These are phyloP conservation scores for Salix brachista DNA, from an alignment of 345 rosid genomes.

Conservation along the genomic window DNA sequence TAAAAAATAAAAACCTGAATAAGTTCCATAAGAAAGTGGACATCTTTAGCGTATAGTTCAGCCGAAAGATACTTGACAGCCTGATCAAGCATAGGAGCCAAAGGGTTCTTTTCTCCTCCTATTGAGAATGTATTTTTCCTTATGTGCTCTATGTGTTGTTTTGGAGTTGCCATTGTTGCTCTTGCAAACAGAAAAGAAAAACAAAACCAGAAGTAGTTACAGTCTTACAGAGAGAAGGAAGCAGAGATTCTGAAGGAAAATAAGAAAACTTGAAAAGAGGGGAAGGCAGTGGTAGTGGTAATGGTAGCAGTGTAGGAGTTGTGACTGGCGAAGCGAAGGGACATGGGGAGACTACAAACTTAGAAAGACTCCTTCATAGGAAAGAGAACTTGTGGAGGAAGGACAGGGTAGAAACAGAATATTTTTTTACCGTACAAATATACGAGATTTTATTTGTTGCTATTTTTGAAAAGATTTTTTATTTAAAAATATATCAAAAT, in stretches of 20 bases:
- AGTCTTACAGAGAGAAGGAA: neutral
- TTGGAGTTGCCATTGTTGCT: constrained; percentile 24
- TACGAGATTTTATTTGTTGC: too few species aligned
- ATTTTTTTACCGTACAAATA: too few species aligned
- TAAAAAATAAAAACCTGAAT: constrained; percentile 38
- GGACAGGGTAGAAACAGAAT: too few species aligned
- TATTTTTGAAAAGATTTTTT: too few species aligned
- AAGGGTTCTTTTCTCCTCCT: constrained; percentile 47
- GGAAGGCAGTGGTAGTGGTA: neutral
- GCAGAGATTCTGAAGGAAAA: neutral
- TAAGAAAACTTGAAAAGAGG: neutral
- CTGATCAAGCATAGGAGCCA: constrained; percentile 54
- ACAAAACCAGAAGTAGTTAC: neutral
- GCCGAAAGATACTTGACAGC: constrained; percentile 60
- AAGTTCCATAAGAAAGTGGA: constrained; percentile 58
- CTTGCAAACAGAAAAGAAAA: neutral
- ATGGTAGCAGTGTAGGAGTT: neutral
- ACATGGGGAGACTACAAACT: too few species aligned
- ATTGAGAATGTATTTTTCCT: constrained; percentile 49
- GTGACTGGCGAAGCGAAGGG: neutral
- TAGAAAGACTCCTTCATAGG: neutral
- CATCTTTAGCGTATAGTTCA: constrained; percentile 65
- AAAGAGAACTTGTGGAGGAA: neutral
- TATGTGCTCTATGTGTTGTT: constrained; percentile 46
- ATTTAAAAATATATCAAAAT: too few species aligned